Percentiles rank a stretch among this genome's conserved stretches.
Conservation (phyloP, 345 rosid species). For the Bruguiera parviflora region DNA sequence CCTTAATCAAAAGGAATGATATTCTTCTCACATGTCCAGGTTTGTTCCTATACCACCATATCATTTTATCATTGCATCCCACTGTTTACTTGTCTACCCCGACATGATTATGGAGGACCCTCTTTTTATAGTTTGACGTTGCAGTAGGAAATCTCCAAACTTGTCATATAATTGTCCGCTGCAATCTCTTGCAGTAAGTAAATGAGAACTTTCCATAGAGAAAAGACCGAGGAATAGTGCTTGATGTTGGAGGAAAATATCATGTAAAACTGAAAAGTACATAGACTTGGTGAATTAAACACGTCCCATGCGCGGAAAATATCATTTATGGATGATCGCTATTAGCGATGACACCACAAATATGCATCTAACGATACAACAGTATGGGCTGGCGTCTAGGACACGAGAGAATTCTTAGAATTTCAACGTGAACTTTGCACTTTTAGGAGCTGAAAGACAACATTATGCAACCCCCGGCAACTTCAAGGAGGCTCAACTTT, state of each 20-base stretch:
- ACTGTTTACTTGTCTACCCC: slow-evolving; percentile 29
- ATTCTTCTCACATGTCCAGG: slow-evolving; percentile 11
- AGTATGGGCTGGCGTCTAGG: not conserved
- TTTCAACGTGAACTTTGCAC: not conserved
- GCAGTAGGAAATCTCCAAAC: slow-evolving; percentile 3
- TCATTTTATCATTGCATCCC: slow-evolving; percentile 30
- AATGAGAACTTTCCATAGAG: not conserved
- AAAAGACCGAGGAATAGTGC: not conserved
- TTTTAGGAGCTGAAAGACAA: not conserved
- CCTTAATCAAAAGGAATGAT: slow-evolving; percentile 10
- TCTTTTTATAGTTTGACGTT: slow-evolving; percentile 4
- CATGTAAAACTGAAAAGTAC: not conserved
- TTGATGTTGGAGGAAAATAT: not conserved
- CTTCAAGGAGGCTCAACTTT: not conserved
- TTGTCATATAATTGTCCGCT: slow-evolving; percentile 3
- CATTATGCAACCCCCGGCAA: slow-evolving; percentile 9
- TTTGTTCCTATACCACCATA: slow-evolving; percentile 12
- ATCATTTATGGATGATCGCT: no score
- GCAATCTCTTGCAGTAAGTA: not conserved
- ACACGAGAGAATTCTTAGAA: not conserved
- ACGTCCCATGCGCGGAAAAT: no score
- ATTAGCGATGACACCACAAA: no score
- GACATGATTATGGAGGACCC: slow-evolving; percentile 33
- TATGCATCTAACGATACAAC: no score
- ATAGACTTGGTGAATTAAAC: no score